phyloP scores from a whole-genome alignment of 1,284 basidiomycete species.

The Dichomitus squalens region DNA sequence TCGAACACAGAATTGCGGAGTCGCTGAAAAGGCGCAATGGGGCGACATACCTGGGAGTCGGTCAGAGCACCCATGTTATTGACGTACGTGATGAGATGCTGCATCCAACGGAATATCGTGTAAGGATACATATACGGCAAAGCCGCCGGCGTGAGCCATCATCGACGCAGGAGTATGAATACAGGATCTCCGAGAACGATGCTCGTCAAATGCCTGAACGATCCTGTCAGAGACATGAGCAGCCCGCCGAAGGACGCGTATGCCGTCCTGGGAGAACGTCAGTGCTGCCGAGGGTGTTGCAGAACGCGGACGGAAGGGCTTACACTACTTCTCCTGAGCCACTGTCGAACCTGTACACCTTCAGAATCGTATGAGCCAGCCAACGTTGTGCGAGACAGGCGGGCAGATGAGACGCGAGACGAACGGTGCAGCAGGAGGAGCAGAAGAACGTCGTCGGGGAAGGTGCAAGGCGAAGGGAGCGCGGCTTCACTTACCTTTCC shows the following conservation, averaged over 20 bases:
- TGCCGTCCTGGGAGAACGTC: conserved; percentile 65
- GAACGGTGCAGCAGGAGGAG: not conserved
- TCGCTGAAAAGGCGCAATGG: too few relatives aligned
- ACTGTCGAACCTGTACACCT: conserved; percentile 98
- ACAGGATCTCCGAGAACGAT: conserved; percentile 93
- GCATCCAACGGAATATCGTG: too few relatives aligned
- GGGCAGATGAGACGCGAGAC: not conserved
- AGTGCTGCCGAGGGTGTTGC: conserved; percentile 6
- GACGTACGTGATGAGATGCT: too few relatives aligned
- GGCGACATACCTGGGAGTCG: too few relatives aligned
- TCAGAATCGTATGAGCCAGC: conserved; percentile 12
- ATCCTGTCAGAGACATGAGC: conserved; percentile 92
- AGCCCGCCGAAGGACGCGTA: conserved; percentile 98
- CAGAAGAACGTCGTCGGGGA: not conserved
- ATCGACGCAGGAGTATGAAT: conserved; percentile 88
- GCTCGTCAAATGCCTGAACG: conserved; percentile 90
- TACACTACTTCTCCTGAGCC: conserved; percentile 83
- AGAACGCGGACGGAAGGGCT: conserved; percentile 31
- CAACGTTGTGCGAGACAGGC: not conserved
- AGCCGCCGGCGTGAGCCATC: conserved; percentile 20
- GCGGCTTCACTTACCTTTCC: conserved; percentile 76
- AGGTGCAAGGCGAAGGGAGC: not conserved
- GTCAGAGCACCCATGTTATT: too few relatives aligned
- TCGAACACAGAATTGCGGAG: too few relatives aligned
- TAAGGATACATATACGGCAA: not conserved